These are phyloP conservation scores for Peltaster fructicola DNA, from an alignment of 2,329 filamentous ascomycete genomes.

Conservation along the genomic window DNA sequence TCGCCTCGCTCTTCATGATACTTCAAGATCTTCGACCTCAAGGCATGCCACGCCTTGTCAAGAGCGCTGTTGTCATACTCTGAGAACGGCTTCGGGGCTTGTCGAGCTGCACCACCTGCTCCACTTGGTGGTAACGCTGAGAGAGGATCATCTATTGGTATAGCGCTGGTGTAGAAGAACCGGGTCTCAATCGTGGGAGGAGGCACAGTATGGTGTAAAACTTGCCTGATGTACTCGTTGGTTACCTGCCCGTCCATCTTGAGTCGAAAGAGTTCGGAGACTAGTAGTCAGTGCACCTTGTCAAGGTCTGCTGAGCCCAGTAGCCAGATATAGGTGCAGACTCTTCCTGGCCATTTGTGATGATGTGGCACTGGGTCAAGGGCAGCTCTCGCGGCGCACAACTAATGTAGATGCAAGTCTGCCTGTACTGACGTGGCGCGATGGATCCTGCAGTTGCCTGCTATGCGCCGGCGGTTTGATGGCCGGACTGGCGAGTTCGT, in stretches of 20 bases:
- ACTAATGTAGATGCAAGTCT: too few species aligned
- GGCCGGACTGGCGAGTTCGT: too few species aligned
- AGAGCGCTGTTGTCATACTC: conserved; percentile 19
- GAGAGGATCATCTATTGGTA: conserved; percentile 23
- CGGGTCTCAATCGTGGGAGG: conserved; percentile 19
- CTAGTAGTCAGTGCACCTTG: conserved; percentile 2
- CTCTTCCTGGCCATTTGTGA: background rate
- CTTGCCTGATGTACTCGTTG: conserved; percentile 28
- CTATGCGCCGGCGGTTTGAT: too few species aligned
- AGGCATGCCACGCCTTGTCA: conserved; percentile 20
- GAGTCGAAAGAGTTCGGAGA: too few species aligned
- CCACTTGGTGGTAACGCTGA: conserved; percentile 18
- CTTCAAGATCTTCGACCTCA: conserved; percentile 17
- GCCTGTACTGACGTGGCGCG: too few species aligned
- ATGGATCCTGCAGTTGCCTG: too few species aligned
- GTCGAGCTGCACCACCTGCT: conserved; percentile 8
- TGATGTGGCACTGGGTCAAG: background rate
- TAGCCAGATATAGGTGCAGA: background rate
- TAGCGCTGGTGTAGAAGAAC: conserved; percentile 21
- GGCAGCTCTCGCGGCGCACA: background rate
- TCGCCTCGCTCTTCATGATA: conserved; percentile 19
- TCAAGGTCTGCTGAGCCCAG: background rate
- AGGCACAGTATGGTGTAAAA: conserved; percentile 22
- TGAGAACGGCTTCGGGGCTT: conserved; percentile 22
- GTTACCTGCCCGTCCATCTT: conserved; percentile 11